Percentiles rank a stretch among this genome's conserved stretches.
Evolutionary conservation across 306 rosid genomes (phyloP).

Genomic region (Cicer judaicum): DNA sequence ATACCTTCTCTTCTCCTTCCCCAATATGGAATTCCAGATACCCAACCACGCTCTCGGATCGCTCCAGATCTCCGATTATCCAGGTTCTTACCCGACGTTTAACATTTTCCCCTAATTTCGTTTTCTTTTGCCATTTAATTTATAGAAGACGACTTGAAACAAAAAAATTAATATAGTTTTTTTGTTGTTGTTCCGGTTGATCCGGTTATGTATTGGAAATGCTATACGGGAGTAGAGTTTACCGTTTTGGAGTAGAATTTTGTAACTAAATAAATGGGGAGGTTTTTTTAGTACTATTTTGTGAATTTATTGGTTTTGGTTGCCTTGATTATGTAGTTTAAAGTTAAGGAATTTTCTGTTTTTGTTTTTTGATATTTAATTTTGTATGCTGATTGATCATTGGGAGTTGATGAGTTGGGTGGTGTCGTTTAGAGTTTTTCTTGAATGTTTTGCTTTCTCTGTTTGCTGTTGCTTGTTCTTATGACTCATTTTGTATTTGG

Average conservation of each 20-base stretch:
- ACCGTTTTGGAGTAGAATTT: not conserved
- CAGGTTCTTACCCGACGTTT: conserved; percentile 45
- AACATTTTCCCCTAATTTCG: not conserved
- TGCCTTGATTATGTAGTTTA: not conserved
- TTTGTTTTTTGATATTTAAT: not conserved
- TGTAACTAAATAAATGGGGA: not conserved
- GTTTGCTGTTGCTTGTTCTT: conserved; percentile 22
- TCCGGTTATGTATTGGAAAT: not conserved
- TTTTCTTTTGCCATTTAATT: not conserved
- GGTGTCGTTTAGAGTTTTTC: conserved; percentile 12
- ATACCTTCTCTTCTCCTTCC: conserved; percentile 48
- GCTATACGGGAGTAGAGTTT: not conserved
- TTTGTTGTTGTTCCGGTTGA: not conserved
- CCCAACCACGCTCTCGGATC: conserved; percentile 53
- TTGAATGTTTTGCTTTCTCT: conserved; percentile 7
- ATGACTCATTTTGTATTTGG: conserved; percentile 38
- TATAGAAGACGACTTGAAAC: too few relatives aligned
- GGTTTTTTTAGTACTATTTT: not conserved
- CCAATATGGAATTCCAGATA: too few relatives aligned
- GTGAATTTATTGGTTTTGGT: not conserved
- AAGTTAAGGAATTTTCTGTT: not conserved
- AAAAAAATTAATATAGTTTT: too few relatives aligned
- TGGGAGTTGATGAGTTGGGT: conserved; percentile 1
- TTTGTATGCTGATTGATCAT: conserved; percentile 16
- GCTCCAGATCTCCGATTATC: conserved; percentile 63